These are phyloP conservation scores for Botryotinia globosa DNA, from an alignment of 2,329 filamentous ascomycete genomes.

Conservation along the genomic window DNA sequence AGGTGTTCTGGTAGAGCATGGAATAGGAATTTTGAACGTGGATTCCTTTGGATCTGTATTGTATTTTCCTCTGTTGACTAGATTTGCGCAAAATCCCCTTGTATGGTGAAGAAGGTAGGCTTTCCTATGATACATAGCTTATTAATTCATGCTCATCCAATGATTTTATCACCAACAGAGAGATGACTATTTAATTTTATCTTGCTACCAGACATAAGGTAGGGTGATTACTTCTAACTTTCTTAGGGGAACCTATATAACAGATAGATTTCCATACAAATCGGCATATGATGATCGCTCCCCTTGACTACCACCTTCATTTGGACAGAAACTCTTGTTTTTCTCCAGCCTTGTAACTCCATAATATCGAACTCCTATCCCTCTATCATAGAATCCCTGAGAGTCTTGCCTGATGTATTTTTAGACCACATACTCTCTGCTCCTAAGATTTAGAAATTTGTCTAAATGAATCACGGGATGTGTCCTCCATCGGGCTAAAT, in stretches of 20 bases:
- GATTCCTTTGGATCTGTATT: constrained; percentile 35
- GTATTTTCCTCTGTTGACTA: not conserved
- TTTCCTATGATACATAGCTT: not conserved
- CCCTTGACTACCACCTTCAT: not conserved
- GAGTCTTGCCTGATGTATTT: not conserved
- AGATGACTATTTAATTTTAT: not conserved
- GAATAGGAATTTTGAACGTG: constrained; percentile 44
- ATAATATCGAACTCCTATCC: not conserved
- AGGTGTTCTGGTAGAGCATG: constrained; percentile 41
- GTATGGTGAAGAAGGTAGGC: not conserved
- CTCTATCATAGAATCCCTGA: not conserved
- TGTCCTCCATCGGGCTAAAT: not conserved
- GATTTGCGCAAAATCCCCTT: not conserved
- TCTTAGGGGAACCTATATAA: too few species aligned
- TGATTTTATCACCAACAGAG: not conserved
- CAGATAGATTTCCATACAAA: not conserved
- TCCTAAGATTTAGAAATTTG: not conserved
- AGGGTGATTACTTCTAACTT: not conserved
- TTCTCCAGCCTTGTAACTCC: not conserved
- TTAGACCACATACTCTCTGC: not conserved
- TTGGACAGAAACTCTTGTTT: not conserved
- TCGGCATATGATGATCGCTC: not conserved
- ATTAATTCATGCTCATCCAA: not conserved
- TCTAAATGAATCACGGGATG: not conserved
- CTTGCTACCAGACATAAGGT: not conserved